Evolutionary conservation across 768 basidiomycete genomes (phyloP), one percentile per base, ranked within the genome.

Genomic region (Trametes maxima): DNA sequence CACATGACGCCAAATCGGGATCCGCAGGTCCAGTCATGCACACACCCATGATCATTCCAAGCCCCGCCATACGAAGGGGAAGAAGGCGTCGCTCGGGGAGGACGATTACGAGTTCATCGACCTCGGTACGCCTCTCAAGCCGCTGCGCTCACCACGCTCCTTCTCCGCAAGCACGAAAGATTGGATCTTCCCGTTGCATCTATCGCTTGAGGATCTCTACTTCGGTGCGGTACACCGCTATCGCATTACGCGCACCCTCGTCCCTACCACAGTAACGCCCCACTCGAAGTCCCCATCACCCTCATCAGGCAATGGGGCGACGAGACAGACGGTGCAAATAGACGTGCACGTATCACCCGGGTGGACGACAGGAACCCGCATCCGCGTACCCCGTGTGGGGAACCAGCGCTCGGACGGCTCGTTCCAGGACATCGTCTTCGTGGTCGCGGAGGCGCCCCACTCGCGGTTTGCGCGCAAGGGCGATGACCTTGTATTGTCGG

Each of bases 351-450:
- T 90, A 44, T 82, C 85, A 60, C 78, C 85, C 19, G 87, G 88
- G 7, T 88, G 84, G 72, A 82, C 80, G 52, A 74, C 76, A 25
- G 86, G 86, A 8, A 86, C 85, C 21, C 78, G 80, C 60, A 83
- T 90, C 36, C 69, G 83, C 40, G 88, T 86, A 60, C 79, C 82
- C 39, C 78, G 80, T n/a, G 81, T 83, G 8, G 88, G 88, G n/a
- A 85, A 89, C 73, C 86, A 90, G 66, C 76, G 81, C 57, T 76
- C 77, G 62, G 79, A 81, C 57, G 82, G 83, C 13, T 72, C 76
- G 12, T 80, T 81, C 53, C 87, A 90, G 65, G 86, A 89, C 56
- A 80, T 90, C 54, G 82, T 85, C 19, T 90, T 90, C 66, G 72
- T 89, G 51, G 75, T 89, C 33, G 83, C 86, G 65, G 82, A 87